A percentile compares a stretch with the other conserved stretches of the same genome.
Evolutionary conservation across 257 asterid genomes (phyloP).

Genomic region (Coffea eugenioides): DNA sequence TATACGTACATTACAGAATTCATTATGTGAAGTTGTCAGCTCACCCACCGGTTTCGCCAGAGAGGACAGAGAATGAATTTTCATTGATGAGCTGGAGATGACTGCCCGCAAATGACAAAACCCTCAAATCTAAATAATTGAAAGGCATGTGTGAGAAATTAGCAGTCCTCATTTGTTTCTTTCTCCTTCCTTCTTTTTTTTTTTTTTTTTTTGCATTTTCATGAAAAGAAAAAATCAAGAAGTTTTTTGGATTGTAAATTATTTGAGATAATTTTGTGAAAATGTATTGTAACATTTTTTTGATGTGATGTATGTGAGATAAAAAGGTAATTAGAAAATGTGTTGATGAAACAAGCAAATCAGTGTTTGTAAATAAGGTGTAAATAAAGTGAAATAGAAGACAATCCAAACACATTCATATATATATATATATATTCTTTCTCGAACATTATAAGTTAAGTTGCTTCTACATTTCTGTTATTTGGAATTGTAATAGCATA

Average conservation of each 20-base stretch:
- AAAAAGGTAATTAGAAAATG: no score
- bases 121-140: constrained; percentile 9
- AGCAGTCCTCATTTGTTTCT: neutral
- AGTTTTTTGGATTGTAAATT: neutral
- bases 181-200: neutral
- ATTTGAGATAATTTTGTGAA: no score
- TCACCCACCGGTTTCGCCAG: constrained; percentile 17
- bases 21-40: constrained; percentile 12
- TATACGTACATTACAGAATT: neutral
- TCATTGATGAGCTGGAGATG: constrained; percentile 10
- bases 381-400: no score
- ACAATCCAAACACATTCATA: no score
- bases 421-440: no score
- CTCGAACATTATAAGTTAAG: no score
- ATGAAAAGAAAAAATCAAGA: neutral
- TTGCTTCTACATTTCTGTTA: no score
- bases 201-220: neutral
- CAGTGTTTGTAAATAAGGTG: no score
- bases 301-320: no score
- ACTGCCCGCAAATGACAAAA: constrained; percentile 11
- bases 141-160: constrained; percentile 10
- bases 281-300: no score
- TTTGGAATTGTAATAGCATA: no score
- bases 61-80: constrained; percentile 5
- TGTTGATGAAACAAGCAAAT: no score